Evolutionary conservation across 192 early-diverging fungal genomes (phyloP), one percentile per base, ranked within the genome.

Genomic region (Linnemannia schmuckeri): DNA sequence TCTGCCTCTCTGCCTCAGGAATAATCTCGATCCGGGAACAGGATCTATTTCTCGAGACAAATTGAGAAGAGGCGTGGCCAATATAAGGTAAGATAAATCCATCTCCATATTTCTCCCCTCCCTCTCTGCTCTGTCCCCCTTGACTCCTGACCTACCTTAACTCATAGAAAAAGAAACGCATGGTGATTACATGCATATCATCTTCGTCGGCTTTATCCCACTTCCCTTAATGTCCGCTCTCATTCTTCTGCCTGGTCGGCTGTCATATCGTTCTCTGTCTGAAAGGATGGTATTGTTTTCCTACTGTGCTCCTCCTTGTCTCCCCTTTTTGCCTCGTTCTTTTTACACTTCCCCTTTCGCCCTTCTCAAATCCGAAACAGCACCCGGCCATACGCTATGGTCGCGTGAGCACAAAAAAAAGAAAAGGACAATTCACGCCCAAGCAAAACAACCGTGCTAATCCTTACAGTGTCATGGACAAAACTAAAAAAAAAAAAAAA

Each of bases 1-100:
- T 52, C 15, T 13, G 2, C 44, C 44, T 8, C 8, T 46, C 44
- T 46, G 12, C 44, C 44, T 13, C 44, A 24, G 38, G 70, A 40
- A 70, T 13, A 70, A 70, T 70, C 22, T 70, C 70, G 37, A 70
- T 70, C 70, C 37, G 66, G 35, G 66, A 27, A 35, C 66, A 37
- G 33, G 33, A 69, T 27, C 27, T 37, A 35, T 69, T 69, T 69
- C 71, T 72, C 49, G 4, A 52, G 49, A 18, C 49, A 52, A 52
- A 17, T 49, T 49, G 42, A 17, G 13, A 49, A 17, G 4, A 52
- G 49, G 0, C 17, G 49, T 52, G 49, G 20, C 18, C 18, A 52
- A 52, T 46, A 3, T 3, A 12, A 49, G 49, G 49, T 15, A 10
- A 3, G 13, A 15, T 46, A 46, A 46, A 17, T 38, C 8, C 35